Conservation (phyloP, 1,139 yeast genomes). For the Saccharomyces hybrid region DNA sequence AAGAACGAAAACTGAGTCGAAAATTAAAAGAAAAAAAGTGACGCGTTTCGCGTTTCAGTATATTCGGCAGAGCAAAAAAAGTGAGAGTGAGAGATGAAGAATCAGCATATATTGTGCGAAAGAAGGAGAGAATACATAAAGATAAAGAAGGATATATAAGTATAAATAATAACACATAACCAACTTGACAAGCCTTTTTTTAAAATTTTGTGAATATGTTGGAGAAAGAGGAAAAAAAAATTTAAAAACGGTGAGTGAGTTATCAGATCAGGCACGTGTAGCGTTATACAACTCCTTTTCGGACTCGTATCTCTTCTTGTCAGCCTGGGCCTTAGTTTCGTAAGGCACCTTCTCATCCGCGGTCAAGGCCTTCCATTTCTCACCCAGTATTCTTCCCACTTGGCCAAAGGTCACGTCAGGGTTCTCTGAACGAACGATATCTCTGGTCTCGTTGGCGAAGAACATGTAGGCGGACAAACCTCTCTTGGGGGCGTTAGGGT, state of each 20-base stretch:
- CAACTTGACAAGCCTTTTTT: background rate
- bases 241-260: background rate
- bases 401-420: slow-evolving; percentile 91
- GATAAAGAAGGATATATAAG: slow-evolving; percentile 1
- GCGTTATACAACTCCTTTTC: slow-evolving; percentile 85
- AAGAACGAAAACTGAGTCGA: background rate
- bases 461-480: slow-evolving; percentile 97
- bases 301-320: slow-evolving; percentile 94
- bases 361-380: slow-evolving; percentile 85
- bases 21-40: background rate
- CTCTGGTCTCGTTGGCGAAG: slow-evolving; percentile 96
- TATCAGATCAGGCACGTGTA: slow-evolving; percentile 25
- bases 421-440: slow-evolving; percentile 85
- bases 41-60: background rate
- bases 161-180: background rate
- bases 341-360: slow-evolving; percentile 80
- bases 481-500: slow-evolving; percentile 99
- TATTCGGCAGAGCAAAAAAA: background rate
- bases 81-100: background rate
- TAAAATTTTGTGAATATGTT: background rate
- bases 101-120: background rate
- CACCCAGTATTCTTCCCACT: slow-evolving; percentile 88
- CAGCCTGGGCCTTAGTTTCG: slow-evolving; percentile 87
- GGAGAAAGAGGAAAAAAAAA: background rate
- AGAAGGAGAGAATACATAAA: slow-evolving; percentile 1